Percentiles rank a stretch among this genome's conserved stretches.
phyloP scores from a whole-genome alignment of 176 grass and related monocot species.

The Metroxylon sagu region DNA sequence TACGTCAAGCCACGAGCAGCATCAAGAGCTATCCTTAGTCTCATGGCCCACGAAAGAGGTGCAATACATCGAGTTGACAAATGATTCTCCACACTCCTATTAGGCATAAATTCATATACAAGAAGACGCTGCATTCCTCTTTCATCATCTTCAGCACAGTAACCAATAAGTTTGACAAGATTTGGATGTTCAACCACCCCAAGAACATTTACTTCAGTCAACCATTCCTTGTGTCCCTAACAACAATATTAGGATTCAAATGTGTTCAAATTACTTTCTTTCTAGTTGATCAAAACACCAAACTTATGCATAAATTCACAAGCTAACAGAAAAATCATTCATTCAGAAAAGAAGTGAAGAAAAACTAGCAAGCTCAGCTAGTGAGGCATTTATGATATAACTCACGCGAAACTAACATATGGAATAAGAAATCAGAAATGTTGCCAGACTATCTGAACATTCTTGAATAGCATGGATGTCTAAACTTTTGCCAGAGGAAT shows the following conservation, averaged over 20 bases:
- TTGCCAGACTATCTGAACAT: too few species aligned
- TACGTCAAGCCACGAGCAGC: constrained; percentile 62
- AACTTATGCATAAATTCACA: too few species aligned
- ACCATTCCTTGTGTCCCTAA: constrained; percentile 87
- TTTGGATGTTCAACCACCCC: constrained; percentile 70
- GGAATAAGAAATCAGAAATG: too few species aligned
- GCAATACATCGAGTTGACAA: constrained; percentile 32
- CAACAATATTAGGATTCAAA: neutral
- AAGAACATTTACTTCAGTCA: constrained; percentile 81
- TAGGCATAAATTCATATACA: constrained; percentile 86
- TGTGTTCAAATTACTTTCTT: too few species aligned
- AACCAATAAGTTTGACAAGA: constrained; percentile 76
- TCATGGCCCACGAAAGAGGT: constrained; percentile 60
- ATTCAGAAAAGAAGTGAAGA: too few species aligned
- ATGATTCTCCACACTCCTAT: constrained; percentile 62
- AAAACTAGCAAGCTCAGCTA: too few species aligned
- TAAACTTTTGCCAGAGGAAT: too few species aligned
- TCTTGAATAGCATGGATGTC: too few species aligned
- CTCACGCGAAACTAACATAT: too few species aligned
- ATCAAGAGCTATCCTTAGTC: constrained; percentile 62
- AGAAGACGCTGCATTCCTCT: constrained; percentile 74
- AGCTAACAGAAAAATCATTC: too few species aligned
- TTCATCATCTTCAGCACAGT: constrained; percentile 87
- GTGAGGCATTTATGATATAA: too few species aligned
- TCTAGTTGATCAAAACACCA: too few species aligned